These are phyloP conservation scores for Vitis rotundifolia DNA, from an alignment of 164 flowering plant species.

Conservation along the genomic window DNA sequence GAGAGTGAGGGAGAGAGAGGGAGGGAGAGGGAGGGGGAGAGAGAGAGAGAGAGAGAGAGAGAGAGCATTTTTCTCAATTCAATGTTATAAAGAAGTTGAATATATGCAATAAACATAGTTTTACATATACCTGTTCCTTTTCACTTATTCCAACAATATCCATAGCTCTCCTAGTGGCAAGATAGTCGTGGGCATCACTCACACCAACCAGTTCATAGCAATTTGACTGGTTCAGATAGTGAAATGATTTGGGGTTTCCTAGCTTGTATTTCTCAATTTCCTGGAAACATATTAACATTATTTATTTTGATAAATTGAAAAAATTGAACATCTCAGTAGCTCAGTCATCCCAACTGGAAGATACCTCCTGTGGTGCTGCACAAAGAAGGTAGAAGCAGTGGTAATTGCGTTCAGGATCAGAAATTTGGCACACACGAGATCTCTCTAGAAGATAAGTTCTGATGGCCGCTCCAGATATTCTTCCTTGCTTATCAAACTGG, in stretches of 20 bases:
- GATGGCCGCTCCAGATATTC: conserved; percentile 70
- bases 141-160: conserved; percentile 66
- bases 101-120: not conserved
- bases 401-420: conserved; percentile 65
- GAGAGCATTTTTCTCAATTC: conserved; percentile 1
- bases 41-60: not conserved
- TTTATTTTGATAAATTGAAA: not conserved
- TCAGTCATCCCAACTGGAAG: not conserved
- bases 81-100: not conserved
- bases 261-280: conserved; percentile 59
- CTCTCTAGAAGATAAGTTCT: conserved; percentile 65
- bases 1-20: conserved; percentile 14
- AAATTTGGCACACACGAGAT: conserved; percentile 66
- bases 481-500: conserved; percentile 67
- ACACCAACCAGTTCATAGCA: conserved; percentile 56
- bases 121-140: conserved; percentile 52
- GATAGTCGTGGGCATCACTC: conserved; percentile 64
- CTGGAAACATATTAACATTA: conserved; percentile 25
- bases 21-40: not conserved
- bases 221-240: conserved; percentile 60
- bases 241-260: conserved; percentile 53
- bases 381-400: conserved; percentile 70
- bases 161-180: conserved; percentile 72
- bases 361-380: conserved; percentile 68
- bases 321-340: conserved; percentile 9